Evolutionary conservation across 805 yeast genomes (phyloP).

Genomic region (Saccharomycopsis schoenii): DNA sequence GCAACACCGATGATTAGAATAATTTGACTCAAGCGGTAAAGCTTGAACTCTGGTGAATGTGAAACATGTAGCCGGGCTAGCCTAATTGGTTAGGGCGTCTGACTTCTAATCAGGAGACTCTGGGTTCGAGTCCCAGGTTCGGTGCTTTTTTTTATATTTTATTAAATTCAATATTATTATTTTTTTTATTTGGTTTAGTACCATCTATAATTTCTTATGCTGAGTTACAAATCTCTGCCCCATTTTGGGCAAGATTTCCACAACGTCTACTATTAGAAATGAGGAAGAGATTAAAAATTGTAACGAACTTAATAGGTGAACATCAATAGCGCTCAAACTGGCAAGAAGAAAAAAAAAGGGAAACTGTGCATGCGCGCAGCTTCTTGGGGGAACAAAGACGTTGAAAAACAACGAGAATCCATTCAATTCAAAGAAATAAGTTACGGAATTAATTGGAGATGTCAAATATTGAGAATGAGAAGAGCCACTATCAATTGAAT

Average conservation of each 20-base stretch:
- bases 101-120: constrained; percentile 13
- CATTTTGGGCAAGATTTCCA: too few species aligned
- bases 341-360: too few species aligned
- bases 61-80: constrained; percentile 8
- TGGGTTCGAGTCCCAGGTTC: constrained; percentile 15
- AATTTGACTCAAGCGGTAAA: too few species aligned
- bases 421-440: background rate
- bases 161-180: background rate
- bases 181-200: background rate
- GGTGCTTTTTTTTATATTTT: constrained; percentile 9
- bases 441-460: background rate
- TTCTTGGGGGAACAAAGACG: background rate
- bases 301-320: too few species aligned
- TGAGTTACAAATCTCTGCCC: too few species aligned
- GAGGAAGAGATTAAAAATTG: too few species aligned
- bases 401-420: background rate
- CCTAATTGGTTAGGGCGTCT: constrained; percentile 14
- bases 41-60: too few species aligned
- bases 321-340: too few species aligned
- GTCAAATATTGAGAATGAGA: background rate
- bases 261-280: too few species aligned
- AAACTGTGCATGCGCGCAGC: background rate
- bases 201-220: background rate
- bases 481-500: background rate
- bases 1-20: too few species aligned